Evolutionary conservation across 2,329 filamentous ascomycete species (phyloP).

Genomic region (Colletotrichum sp.): DNA sequence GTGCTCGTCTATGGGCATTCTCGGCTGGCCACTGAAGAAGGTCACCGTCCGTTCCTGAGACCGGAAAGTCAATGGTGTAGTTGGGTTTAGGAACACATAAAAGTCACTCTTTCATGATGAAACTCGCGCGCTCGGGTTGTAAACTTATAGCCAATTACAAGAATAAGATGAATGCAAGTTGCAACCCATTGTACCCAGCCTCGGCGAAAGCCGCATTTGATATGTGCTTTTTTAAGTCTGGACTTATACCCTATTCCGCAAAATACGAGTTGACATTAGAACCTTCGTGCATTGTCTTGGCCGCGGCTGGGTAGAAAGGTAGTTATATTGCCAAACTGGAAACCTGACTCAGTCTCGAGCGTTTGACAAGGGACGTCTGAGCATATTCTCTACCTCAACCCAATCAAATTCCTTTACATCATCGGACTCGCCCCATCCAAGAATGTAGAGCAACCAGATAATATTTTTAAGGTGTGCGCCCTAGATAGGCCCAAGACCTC

Average conservation of each 20-base stretch:
- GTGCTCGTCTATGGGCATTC: slow-evolving; percentile 11
- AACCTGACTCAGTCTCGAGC: background rate
- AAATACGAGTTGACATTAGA: background rate
- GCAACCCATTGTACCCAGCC: background rate
- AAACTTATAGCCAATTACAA: background rate
- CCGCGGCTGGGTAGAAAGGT: background rate
- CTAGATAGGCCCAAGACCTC: background rate
- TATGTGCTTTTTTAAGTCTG: background rate
- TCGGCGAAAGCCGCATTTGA: background rate
- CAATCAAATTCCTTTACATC: background rate
- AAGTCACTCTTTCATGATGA: background rate
- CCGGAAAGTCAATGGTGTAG: background rate
- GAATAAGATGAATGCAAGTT: background rate
- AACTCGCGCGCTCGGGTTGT: background rate
- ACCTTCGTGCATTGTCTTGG: background rate
- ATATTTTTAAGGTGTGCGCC: background rate
- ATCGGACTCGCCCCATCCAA: background rate
- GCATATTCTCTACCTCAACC: background rate
- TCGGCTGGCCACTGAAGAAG: slow-evolving; percentile 13
- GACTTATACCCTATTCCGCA: background rate
- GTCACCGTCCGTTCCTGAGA: background rate
- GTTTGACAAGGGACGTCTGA: background rate
- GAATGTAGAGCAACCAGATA: background rate
- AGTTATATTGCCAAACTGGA: background rate
- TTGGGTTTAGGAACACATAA: background rate